These are phyloP conservation scores for Piper betle DNA, from an alignment of 164 flowering plant genomes.

Conservation along the genomic window DNA sequence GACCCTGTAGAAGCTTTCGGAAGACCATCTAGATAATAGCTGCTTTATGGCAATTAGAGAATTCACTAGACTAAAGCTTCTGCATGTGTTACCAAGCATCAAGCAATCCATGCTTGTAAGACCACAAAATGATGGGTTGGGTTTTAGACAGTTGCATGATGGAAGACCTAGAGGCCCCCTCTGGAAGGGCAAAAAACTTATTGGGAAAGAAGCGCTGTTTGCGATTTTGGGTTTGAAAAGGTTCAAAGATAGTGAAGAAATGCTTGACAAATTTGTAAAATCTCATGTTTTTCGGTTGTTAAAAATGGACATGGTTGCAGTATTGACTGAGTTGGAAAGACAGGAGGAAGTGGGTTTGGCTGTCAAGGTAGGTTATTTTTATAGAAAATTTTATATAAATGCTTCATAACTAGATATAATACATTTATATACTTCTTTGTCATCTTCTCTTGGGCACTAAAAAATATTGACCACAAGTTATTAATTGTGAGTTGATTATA, in stretches of 20 bases:
- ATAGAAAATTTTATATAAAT: not conserved
- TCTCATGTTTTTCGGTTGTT: constrained; percentile 60
- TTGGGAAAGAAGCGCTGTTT: constrained; percentile 83
- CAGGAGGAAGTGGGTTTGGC: constrained; percentile 67
- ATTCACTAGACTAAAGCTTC: not conserved
- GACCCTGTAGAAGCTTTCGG: not conserved
- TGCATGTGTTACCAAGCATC: not conserved
- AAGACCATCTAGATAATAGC: not conserved
- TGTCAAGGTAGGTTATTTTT: constrained; percentile 34
- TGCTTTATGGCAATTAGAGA: not conserved
- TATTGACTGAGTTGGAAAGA: constrained; percentile 65
- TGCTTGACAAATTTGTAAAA: constrained; percentile 56
- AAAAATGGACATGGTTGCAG: constrained; percentile 83
- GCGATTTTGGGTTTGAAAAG: constrained; percentile 65
- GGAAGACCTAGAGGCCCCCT: constrained; percentile 92
- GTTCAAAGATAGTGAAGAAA: constrained; percentile 63
- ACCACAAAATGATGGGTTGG: not conserved
- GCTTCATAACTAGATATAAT: too few species aligned
- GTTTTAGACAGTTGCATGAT: constrained; percentile 32
- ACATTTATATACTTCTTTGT: too few species aligned
- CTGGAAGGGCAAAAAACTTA: constrained; percentile 80
- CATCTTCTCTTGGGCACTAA: too few species aligned
- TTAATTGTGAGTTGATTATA: too few species aligned
- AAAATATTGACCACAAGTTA: too few species aligned
- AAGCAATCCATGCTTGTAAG: not conserved